Evolutionary conservation across 2,329 filamentous ascomycete genomes (phyloP), one percentile per base, ranked within the genome.

Genomic region (Fonsecaea nubica): DNA sequence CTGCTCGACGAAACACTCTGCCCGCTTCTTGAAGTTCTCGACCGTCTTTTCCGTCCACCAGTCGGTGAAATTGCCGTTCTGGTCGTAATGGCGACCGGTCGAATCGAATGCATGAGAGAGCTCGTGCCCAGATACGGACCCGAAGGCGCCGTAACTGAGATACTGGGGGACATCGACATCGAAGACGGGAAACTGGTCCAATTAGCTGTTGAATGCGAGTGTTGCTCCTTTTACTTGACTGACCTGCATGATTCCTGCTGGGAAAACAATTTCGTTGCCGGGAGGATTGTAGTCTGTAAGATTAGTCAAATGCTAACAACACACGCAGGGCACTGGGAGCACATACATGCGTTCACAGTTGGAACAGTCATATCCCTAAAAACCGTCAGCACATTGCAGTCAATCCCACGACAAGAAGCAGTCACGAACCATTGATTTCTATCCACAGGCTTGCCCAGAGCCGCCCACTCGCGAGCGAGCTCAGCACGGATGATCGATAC

Each of bases 101-200:
- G 84, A 88, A 75, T 92, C 89, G 72, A 92, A 91, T 12, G 87
- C 89, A 66, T 92, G 89, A 3, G 86, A 88, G 7, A 92, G 81
- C 75, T 91, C 89, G 72, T 92, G 89, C 1, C 89, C 89, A 8
- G 86, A 86, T 2, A 90, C 84, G 1, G 86, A 83, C 0, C 89
- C 89, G 74, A 91, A 89, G 0, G 86, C 86, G n/a, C 89, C 89
- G 74, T 90, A 92, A 9, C 84, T 84, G 42, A 91, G 77, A 71
- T 91, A 92, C 30, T 85, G 78, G 0, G 89, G 89, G 0, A 89
- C 82, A 13, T 50, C 45, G 45, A 50, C 45, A 13, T 50, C 45
- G 25, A 50, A 50, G n/a, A 50, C 45, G 5, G 45, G 45, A 18
- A 50, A 50, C 45, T 50, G 45, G 12, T 50, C 18, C 8, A 5